Evolutionary conservation across 2,329 filamentous ascomycete species (phyloP).

Genomic region (Trichoderma koningii): DNA sequence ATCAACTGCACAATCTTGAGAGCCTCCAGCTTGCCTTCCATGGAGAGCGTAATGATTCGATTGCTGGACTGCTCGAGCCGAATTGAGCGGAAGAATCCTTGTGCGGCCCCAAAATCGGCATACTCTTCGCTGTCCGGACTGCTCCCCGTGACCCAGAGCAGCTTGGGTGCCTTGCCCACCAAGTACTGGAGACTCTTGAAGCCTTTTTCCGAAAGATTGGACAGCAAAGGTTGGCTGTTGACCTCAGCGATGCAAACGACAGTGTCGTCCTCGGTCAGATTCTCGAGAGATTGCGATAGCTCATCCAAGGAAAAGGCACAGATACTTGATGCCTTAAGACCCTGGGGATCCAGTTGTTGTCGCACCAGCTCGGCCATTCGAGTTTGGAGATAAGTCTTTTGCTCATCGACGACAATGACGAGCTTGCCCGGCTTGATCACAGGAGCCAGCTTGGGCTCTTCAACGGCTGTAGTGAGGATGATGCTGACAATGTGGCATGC

Average conservation of each 20-base stretch:
- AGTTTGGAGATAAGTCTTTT: constrained; percentile 3
- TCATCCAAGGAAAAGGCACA: constrained; percentile 3
- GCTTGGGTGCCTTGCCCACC: background rate
- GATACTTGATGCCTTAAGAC: background rate
- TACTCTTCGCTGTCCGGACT: background rate
- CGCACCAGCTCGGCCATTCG: background rate
- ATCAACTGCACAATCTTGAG: background rate
- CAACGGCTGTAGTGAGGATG: constrained; percentile 9
- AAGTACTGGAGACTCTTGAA: constrained; percentile 10
- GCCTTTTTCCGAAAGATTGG: background rate
- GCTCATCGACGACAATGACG: constrained; percentile 10
- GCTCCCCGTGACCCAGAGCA: constrained; percentile 1
- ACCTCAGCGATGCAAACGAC: constrained; percentile 6
- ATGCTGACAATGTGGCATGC: constrained; percentile 10
- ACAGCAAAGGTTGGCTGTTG: background rate
- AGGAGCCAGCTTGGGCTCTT: background rate
- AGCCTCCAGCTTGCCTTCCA: background rate
- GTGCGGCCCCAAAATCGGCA: background rate
- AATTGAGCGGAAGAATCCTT: constrained; percentile 8
- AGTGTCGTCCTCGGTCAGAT: background rate
- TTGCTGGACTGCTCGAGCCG: background rate
- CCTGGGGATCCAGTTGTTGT: background rate
- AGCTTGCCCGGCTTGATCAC: background rate
- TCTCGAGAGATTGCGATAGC: background rate
- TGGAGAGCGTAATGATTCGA: background rate